These are phyloP conservation scores for Russula sp. DNA, from an alignment of 768 basidiomycete genomes.

Conservation along the genomic window DNA sequence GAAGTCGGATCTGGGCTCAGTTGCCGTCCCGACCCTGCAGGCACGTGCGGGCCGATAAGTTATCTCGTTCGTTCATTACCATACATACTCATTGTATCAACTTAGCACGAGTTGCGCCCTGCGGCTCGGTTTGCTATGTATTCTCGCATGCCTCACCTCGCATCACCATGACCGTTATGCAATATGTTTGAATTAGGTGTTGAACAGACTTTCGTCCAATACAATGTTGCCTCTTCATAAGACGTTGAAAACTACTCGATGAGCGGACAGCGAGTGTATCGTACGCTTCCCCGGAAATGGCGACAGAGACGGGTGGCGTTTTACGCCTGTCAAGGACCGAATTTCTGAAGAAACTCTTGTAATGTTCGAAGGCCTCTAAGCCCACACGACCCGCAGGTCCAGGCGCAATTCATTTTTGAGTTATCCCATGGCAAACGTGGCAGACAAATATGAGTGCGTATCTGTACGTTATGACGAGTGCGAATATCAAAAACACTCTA, in stretches of 20 bases:
- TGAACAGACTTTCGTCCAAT: neutral
- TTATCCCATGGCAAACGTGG: no score
- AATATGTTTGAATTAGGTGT: neutral
- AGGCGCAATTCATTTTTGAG: no score
- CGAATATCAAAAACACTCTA: no score
- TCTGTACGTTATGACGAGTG: no score
- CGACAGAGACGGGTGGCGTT: no score
- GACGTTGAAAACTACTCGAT: neutral
- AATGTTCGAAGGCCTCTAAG: no score
- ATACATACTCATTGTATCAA: neutral
- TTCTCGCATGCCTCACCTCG: neutral
- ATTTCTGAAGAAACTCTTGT: no score
- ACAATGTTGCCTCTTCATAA: neutral
- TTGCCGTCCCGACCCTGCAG: neutral
- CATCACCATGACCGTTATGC: neutral
- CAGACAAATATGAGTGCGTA: no score
- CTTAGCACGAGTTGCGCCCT: neutral
- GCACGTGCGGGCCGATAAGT: neutral
- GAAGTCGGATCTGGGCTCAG: neutral
- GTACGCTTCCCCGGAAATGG: neutral
- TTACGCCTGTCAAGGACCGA: no score
- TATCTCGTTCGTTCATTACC: neutral
- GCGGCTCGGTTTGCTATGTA: neutral
- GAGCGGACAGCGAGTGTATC: neutral
- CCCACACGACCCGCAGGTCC: no score